Percentiles rank a stretch among this genome's conserved stretches.
These are phyloP conservation scores for Escallonia herrerae DNA, from an alignment of 129 eudicot genomes.

Conservation along the genomic window DNA sequence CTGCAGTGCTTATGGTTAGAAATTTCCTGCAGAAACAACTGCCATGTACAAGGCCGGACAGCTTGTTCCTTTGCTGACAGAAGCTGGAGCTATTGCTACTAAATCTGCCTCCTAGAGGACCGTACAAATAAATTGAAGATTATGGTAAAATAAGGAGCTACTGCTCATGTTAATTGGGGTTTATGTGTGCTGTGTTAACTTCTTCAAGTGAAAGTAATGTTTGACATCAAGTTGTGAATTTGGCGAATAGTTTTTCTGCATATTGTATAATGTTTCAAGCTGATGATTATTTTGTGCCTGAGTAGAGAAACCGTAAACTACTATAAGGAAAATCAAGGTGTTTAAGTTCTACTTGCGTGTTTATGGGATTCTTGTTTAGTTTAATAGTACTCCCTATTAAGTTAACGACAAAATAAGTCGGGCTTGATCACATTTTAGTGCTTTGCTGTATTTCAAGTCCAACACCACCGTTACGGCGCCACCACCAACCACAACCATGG, in stretches of 20 bases:
- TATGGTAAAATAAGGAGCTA: slow-evolving; percentile 16
- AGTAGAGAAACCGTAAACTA: too few relatives aligned
- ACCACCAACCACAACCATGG: too few relatives aligned
- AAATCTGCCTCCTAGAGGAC: slow-evolving; percentile 19
- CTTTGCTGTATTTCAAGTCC: too few relatives aligned
- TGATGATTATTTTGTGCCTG: too few relatives aligned
- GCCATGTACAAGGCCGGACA: slow-evolving; percentile 46
- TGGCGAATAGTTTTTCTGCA: background rate
- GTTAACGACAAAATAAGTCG: too few relatives aligned
- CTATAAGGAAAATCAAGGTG: too few relatives aligned
- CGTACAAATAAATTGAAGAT: background rate
- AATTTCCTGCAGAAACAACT: slow-evolving; percentile 36
- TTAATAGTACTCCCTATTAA: too few relatives aligned
- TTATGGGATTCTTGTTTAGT: too few relatives aligned
- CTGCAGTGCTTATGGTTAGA: background rate
- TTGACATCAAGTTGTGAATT: background rate
- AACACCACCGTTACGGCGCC: too few relatives aligned
- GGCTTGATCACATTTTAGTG: too few relatives aligned
- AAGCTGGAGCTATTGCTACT: slow-evolving; percentile 54
- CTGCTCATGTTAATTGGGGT: background rate
- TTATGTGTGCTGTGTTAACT: background rate
- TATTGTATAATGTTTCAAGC: background rate
- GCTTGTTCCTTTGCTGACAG: slow-evolving; percentile 65
- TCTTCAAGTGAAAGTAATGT: background rate
- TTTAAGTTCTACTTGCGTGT: too few relatives aligned